phyloP scores from a whole-genome alignment of 208 protist genomes.

The Naegleria lovaniensis region DNA sequence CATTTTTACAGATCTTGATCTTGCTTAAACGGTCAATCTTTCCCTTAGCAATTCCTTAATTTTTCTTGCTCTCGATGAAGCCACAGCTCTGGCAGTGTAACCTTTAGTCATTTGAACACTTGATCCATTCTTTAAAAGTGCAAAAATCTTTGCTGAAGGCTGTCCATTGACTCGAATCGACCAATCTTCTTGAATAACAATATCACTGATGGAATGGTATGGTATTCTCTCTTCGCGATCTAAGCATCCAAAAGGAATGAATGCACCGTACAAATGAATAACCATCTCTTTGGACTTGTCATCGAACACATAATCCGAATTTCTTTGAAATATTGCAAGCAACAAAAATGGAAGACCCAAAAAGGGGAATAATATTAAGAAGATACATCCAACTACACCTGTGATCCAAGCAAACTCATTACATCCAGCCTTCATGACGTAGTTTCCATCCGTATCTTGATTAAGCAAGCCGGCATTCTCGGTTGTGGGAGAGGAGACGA shows the following conservation, averaged over 20 bases:
- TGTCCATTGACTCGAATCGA: not conserved
- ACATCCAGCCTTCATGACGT: not conserved
- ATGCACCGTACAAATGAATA: not conserved
- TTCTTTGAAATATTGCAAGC: not conserved
- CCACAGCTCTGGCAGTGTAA: not conserved
- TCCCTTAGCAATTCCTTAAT: no score
- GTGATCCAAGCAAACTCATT: not conserved
- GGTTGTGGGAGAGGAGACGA: no score
- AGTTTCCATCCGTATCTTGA: not conserved
- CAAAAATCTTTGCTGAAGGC: not conserved
- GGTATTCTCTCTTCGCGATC: not conserved
- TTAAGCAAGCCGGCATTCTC: no score
- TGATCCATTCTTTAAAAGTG: not conserved
- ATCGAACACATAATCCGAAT: not conserved
- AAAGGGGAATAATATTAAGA: not conserved
- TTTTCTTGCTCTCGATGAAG: no score
- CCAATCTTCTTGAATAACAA: not conserved
- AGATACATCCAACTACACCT: not conserved
- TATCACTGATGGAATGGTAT: not conserved
- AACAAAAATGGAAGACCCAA: not conserved
- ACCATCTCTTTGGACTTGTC: not conserved
- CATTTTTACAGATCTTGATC: no score
- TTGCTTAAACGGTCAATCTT: no score
- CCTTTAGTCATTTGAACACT: not conserved
- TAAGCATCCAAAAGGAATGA: not conserved